Base-by-base conservation (phyloP, 257 asterid species). In the Ajuga chamaepitys region DNA sequence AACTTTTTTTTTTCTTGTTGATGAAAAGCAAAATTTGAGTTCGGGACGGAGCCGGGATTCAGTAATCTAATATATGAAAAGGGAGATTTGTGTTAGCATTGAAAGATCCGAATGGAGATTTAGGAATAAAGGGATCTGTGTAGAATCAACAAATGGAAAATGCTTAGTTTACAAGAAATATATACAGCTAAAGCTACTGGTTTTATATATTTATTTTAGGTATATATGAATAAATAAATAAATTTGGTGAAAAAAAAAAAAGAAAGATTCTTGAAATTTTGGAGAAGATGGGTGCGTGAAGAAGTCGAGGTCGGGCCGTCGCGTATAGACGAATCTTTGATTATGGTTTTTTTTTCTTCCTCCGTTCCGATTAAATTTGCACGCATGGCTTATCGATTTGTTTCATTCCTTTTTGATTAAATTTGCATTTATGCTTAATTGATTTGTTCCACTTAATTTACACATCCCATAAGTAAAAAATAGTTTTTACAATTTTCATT, bases 291-390 rank as follows among this genome's bases (percentile, higher is more conserved):
- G 50, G 71, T 22, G 78, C 40, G 67, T 55, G 67, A 66, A 35
- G 12, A 20, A 70, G 77, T 54, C 84, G 78, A 68, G 74, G 80
- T 79, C 89, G 84, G 65, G 83, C 58, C 86, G 88, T 83, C 88
- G 82, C 88, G 74, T 71, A 70, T 66, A 28, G 10, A 64, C 61
- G 82, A 80, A 77, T 80, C 77, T 77, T 68, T 54, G 58, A 14
- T 51, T 21, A 20, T 57, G 68, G 73, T 65, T 45, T 34, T 5
- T 40, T 11, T 40, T 40, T 40, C 12, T 40, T 40, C 4, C 2
- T 40, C 2, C n/a, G n/a, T n/a, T n/a, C n/a, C n/a, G n/a, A n/a
- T n/a, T n/a, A n/a, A n/a, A n/a, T n/a, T n/a, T n/a, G n/a, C n/a
- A n/a, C n/a, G n/a, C n/a, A n/a, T n/a, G n/a, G n/a, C n/a, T n/a